Evolutionary conservation across 2,329 filamentous ascomycete species (phyloP), one percentile per base, ranked within the genome.

Genomic region (Paecilomyces fulvus): DNA sequence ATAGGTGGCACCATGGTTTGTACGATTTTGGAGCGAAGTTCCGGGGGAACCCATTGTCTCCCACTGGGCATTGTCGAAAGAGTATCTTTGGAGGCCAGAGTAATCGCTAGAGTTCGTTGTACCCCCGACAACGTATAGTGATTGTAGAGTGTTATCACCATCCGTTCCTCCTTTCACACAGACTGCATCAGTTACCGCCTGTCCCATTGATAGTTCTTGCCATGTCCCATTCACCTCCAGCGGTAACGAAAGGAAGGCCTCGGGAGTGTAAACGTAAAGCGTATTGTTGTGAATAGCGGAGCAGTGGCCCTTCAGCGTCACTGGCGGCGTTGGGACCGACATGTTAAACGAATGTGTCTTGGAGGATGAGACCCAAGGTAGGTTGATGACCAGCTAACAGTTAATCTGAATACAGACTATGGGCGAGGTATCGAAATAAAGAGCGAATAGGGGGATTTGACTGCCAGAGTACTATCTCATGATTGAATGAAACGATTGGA

Each of bases 121-220:
- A 55, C 92, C 92, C 63, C 92, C 92, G 37, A 97, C 84, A 51
- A 96, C 80, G 68, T 87, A 96, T 30, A 96, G 79, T 25, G 81
- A 87, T 3, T 86, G 79, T 53, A 82, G 74, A 46, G 78, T 75
- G 17, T 79, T 68, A 60, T 88, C 79, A 20, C 79, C 80, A 21
- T 75, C 72, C 8, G 86, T 80, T 23, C 80, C 82, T 37, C 85
- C 85, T 55, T 85, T 85, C 21, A 95, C 87, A 72, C 92, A 97
- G 6, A 84, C 83, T 46, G 83, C 89, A 50, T 88, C 89, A 1
- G 83, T 84, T 21, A 96, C 88, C 17, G 84, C 77, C 59, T 86
- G 80, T 52, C 89, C 90, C 69, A 80, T 80, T 0, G 79, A 66
- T 62, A 94, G 71, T 62, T 79, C 69, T 60, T 81, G 76, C 92